These are phyloP conservation scores for Elsinoe batatas DNA, from an alignment of 2,329 filamentous ascomycete genomes.

Conservation along the genomic window DNA sequence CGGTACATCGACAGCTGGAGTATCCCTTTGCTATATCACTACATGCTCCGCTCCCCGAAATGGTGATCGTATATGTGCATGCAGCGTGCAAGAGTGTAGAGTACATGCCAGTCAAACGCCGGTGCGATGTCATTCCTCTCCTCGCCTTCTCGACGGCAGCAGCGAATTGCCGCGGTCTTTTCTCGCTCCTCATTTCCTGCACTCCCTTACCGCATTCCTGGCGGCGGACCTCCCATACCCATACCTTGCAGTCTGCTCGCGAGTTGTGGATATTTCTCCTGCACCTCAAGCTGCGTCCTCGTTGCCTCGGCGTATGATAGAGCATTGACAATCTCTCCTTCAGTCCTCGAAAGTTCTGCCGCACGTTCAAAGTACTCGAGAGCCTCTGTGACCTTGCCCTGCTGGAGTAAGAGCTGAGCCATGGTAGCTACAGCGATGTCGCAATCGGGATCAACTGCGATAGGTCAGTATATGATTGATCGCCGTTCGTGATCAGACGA, in stretches of 20 bases:
- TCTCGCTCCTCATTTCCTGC: background rate
- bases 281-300: constrained; percentile 76
- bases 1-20: background rate
- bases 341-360: constrained; percentile 85
- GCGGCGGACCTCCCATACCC: constrained; percentile 28
- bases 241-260: constrained; percentile 38
- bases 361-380: constrained; percentile 96
- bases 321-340: constrained; percentile 91
- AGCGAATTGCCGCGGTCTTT: background rate
- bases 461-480: constrained; percentile 27
- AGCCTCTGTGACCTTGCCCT: constrained; percentile 92
- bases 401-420: constrained; percentile 93
- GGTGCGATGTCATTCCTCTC: background rate
- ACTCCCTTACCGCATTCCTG: constrained; percentile 15
- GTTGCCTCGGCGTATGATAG: constrained; percentile 96
- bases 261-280: constrained; percentile 45
- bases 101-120: background rate
- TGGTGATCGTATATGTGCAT: background rate
- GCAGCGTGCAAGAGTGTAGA: background rate
- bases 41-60: background rate
- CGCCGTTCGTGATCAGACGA: constrained; percentile 18
- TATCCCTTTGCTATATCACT: background rate
- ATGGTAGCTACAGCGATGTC: constrained; percentile 98
- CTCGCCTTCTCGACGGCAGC: too few species aligned
- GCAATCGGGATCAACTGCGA: constrained; percentile 86